A percentile compares a stretch with the other conserved stretches of the same genome.
Evolutionary conservation across 352 stramenopile species (phyloP).

Genomic region (Globisporangium paddicum): DNA sequence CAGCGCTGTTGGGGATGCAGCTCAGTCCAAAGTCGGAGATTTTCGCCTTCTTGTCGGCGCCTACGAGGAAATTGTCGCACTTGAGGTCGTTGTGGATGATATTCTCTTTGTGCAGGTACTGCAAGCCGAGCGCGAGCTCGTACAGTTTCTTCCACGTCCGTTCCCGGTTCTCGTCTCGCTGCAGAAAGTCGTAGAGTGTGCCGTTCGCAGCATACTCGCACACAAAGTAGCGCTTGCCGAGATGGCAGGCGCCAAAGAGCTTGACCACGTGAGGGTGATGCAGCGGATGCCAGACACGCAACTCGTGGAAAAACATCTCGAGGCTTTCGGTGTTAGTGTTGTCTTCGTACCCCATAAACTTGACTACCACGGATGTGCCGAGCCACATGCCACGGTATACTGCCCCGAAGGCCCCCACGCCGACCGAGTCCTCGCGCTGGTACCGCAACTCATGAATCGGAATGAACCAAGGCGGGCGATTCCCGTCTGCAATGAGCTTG

Average conservation of each 20-base stretch:
- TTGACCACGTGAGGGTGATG: conserved; percentile 10
- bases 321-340: background rate
- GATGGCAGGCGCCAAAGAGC: conserved; percentile 1
- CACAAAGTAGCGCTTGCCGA: conserved; percentile 6
- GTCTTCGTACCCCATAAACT: conserved; percentile 12
- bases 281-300: conserved; percentile 8
- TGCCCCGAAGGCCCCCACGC: background rate
- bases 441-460: background rate
- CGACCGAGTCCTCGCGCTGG: background rate
- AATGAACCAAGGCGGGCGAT: background rate
- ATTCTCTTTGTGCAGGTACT: conserved; percentile 19
- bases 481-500: background rate
- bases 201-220: conserved; percentile 6
- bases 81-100: conserved; percentile 23
- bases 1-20: conserved; percentile 3
- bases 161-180: conserved; percentile 83
- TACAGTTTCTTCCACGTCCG: conserved; percentile 17
- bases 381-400: conserved; percentile 6
- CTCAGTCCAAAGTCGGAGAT: conserved; percentile 21
- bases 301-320: conserved; percentile 7
- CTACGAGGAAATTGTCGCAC: conserved; percentile 14
- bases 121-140: conserved; percentile 16
- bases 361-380: conserved; percentile 3
- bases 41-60: conserved; percentile 17
- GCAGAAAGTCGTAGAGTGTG: conserved; percentile 16